Conservation (phyloP, 1,139 yeast genomes). For the Scheffersomyces insectosa region DNA sequence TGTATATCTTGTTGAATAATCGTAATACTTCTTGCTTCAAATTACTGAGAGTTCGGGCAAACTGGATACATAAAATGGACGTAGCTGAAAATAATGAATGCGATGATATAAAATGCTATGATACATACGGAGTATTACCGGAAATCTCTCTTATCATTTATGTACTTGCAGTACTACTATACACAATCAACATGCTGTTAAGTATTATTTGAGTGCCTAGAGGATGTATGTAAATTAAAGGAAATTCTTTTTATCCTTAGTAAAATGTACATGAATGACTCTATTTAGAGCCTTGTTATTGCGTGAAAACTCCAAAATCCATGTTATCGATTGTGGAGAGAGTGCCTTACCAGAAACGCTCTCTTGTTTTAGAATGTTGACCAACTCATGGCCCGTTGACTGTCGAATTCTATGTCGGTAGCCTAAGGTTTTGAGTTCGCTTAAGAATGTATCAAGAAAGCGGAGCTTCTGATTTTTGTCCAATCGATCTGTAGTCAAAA, state of each 20-base stretch:
- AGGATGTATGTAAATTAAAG: too few species aligned
- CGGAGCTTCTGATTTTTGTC: conserved; percentile 17
- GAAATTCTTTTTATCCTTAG: not conserved
- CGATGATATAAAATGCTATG: too few species aligned
- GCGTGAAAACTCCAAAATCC: conserved; percentile 7
- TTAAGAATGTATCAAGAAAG: conserved; percentile 21
- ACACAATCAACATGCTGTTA: too few species aligned
- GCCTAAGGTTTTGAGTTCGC: conserved; percentile 16
- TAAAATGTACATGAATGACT: conserved; percentile 3
- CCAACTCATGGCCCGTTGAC: conserved; percentile 10
- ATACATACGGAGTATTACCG: too few species aligned
- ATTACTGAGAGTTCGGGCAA: too few species aligned
- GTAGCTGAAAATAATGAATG: too few species aligned
- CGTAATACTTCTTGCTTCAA: too few species aligned
- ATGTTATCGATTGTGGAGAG: conserved; percentile 4
- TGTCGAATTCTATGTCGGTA: conserved; percentile 20
- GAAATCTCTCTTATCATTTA: too few species aligned
- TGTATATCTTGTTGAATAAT: not conserved
- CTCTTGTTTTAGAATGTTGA: conserved; percentile 7
- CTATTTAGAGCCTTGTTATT: conserved; percentile 5
- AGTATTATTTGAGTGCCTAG: too few species aligned
- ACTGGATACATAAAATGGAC: too few species aligned
- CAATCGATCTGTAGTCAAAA: conserved; percentile 19
- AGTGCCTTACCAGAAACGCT: conserved; percentile 1
- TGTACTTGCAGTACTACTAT: too few species aligned